Conservation (phyloP, 768 basidiomycete genomes). For the Lyophyllum semitale region DNA sequence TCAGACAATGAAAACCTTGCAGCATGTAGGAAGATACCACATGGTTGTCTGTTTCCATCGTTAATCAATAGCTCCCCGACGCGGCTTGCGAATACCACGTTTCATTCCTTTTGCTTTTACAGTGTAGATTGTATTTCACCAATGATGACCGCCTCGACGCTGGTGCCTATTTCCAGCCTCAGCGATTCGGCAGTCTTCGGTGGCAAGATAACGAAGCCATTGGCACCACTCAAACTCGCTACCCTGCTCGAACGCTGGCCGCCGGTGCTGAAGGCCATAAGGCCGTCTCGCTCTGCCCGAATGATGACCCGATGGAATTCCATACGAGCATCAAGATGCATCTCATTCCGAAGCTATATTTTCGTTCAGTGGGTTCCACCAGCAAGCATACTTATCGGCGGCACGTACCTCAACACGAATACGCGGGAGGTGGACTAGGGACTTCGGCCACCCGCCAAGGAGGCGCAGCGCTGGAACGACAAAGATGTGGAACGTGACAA, state of each 20-base stretch:
- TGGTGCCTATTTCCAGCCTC: conserved; percentile 54
- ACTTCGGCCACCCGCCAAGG: conserved; percentile 67
- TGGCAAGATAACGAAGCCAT: conserved; percentile 76
- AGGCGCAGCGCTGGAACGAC: conserved; percentile 78
- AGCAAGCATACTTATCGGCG: background rate
- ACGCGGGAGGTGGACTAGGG: conserved; percentile 57
- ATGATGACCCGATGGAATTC: conserved; percentile 85
- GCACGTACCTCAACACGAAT: conserved; percentile 62
- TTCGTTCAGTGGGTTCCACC: background rate
- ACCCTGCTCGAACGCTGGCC: conserved; percentile 85
- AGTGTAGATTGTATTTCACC: conserved; percentile 45
- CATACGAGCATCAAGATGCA: conserved; percentile 71
- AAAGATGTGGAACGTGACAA: conserved; percentile 85
- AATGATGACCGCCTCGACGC: conserved; percentile 63
- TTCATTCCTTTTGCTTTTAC: background rate
- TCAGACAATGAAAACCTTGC: too few species aligned
- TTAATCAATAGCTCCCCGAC: too few species aligned
- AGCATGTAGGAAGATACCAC: too few species aligned
- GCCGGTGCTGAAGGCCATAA: conserved; percentile 79
- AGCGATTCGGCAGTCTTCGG: conserved; percentile 32
- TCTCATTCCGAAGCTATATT: conserved; percentile 54
- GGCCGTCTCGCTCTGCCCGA: conserved; percentile 40
- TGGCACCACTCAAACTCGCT: conserved; percentile 79
- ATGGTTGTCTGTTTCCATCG: too few species aligned
- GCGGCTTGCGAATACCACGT: background rate